Evolutionary conservation across 1,284 basidiomycete genomes (phyloP).

Genomic region (Apiotrichum mycotoxinovorans): DNA sequence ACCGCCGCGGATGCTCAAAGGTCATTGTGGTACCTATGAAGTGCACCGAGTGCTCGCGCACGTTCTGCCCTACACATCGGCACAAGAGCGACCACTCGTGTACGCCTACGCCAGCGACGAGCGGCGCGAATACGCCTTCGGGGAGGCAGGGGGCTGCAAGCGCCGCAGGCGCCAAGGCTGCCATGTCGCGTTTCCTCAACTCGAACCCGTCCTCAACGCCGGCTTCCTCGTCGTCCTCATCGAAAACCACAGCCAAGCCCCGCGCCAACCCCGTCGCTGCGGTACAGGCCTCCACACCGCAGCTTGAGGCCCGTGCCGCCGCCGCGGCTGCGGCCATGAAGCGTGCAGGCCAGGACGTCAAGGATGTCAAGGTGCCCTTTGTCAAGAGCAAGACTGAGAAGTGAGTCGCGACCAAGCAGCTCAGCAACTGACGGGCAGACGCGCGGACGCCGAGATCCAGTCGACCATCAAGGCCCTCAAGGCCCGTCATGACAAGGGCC

Average conservation of each 20-base stretch:
- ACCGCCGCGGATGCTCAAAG: constrained; percentile 42
- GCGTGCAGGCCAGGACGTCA: constrained; percentile 46
- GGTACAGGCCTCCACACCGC: constrained; percentile 1
- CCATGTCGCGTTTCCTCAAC: constrained; percentile 31
- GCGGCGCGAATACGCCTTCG: constrained; percentile 8
- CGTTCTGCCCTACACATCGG: constrained; percentile 44
- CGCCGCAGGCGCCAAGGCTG: constrained; percentile 24
- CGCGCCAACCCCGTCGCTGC: background rate
- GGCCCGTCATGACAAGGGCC: constrained; percentile 46
- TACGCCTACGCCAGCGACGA: constrained; percentile 18
- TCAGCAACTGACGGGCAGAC: constrained; percentile 21
- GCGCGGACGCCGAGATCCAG: constrained; percentile 39
- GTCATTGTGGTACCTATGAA: constrained; percentile 45
- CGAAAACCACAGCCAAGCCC: constrained; percentile 5
- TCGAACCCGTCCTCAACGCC: background rate
- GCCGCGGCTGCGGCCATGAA: constrained; percentile 44
- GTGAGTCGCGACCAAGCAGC: constrained; percentile 25
- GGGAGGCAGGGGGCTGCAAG: background rate
- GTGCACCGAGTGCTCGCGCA: constrained; percentile 41
- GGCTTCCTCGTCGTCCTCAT: background rate
- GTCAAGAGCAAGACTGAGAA: constrained; percentile 47
- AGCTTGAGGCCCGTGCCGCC: constrained; percentile 38
- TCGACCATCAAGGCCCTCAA: constrained; percentile 45
- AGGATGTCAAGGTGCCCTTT: constrained; percentile 47
- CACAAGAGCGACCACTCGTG: constrained; percentile 36